These are phyloP conservation scores for Allantophomopsis lycopodina DNA, from an alignment of 2,329 filamentous ascomycete species.

Conservation along the genomic window DNA sequence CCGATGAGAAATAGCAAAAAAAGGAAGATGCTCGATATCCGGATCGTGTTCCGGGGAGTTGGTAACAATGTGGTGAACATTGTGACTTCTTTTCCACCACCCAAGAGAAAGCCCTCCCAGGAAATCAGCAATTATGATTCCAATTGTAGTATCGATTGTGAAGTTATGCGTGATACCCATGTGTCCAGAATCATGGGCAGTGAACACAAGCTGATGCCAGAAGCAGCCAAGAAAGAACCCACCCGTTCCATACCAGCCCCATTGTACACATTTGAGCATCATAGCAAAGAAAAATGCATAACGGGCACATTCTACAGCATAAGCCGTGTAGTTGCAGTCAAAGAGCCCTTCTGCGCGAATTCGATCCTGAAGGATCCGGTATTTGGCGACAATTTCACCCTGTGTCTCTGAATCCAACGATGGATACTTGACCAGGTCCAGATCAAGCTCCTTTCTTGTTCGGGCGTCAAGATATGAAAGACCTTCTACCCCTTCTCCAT, in stretches of 20 bases:
- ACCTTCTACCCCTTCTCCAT: constrained; percentile 29
- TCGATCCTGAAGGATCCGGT: constrained; percentile 60
- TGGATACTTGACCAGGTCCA: constrained; percentile 73
- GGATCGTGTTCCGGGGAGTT: constrained; percentile 93
- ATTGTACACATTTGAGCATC: constrained; percentile 45
- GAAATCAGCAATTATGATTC: constrained; percentile 82
- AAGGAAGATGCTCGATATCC: constrained; percentile 82
- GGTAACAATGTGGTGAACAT: constrained; percentile 93
- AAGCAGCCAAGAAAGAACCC: constrained; percentile 66
- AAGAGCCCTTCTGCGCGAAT: constrained; percentile 68
- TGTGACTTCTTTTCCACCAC: constrained; percentile 97
- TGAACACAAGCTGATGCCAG: constrained; percentile 93
- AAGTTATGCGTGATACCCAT: constrained; percentile 96
- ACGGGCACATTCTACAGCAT: constrained; percentile 59
- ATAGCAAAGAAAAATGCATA: constrained; percentile 55
- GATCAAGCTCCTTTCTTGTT: constrained; percentile 60
- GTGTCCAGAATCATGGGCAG: constrained; percentile 88
- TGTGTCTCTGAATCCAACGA: constrained; percentile 62
- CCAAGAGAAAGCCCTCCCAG: constrained; percentile 79
- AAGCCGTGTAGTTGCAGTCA: constrained; percentile 70
- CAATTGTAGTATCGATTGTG: constrained; percentile 68
- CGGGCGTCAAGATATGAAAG: constrained; percentile 58
- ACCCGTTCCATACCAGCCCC: constrained; percentile 54
- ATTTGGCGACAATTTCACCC: constrained; percentile 62
- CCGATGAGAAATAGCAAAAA: constrained; percentile 77